Base-by-base conservation (phyloP, 768 basidiomycete genomes). In the Agaricus subrufescens region DNA sequence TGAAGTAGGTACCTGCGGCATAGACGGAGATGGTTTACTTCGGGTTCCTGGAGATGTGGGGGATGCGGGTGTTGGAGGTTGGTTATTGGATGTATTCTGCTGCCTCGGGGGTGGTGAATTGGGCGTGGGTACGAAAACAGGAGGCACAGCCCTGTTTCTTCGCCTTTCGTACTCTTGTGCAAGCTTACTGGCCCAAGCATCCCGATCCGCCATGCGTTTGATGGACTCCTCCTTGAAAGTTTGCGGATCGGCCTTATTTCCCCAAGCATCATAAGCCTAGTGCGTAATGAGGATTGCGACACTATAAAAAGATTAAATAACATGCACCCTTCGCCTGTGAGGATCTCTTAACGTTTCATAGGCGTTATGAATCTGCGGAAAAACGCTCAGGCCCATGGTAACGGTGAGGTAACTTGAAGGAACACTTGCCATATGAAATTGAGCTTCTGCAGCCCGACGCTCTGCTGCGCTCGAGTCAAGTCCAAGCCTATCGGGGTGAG, bases 401-500 rank as follows among this genome's bases (percentile, higher is more conserved):
- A 19, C 19, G 19, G 19, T 8, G 19, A 27, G 8, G 23, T 3
- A 25, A 49, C 10, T 50, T 14, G 27, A 57, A 50, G 10, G 15
- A 12, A 34, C 15, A 60, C 73, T 61, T 67, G 86, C 86, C 75
- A 77, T 75, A 63, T 80, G 84, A 61, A 89, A 89, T 58, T 75
- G 77, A 39, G 75, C 75, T 62, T 81, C 80, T 7, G 86, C 82
- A 19, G 64, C 71, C 54, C 76, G 74, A 63, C 79, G 83, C 57
- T 81, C 79, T 55, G 73, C 69, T 44, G 77, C 75, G 43, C 70
- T 78, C 7, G 81, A 80, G 30, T 68, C 68, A 38, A 77, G 82
- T 10, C 80, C 80, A 46, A 87, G 78, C 61, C 86, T 87, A 62
- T 89, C 87, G 9, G 87, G 87, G 65, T 89, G 87, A 1, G 87